These are phyloP conservation scores for Ascochyta fabae DNA, from an alignment of 2,329 filamentous ascomycete species.

Conservation along the genomic window DNA sequence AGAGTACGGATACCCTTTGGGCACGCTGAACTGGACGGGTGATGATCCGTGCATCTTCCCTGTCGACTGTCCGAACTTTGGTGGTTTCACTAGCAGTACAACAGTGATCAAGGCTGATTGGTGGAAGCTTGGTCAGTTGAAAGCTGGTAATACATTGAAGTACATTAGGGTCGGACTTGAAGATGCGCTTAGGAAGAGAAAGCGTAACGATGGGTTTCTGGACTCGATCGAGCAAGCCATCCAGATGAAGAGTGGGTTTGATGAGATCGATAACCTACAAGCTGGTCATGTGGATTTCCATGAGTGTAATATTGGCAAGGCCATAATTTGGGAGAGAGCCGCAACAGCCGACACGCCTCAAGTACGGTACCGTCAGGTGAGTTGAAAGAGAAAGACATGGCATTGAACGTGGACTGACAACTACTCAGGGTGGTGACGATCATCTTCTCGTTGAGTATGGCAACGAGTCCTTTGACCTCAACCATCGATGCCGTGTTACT, in stretches of 20 bases:
- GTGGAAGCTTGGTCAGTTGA: constrained; percentile 68
- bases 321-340: constrained; percentile 39
- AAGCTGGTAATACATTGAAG: constrained; percentile 62
- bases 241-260: constrained; percentile 22
- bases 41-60: constrained; percentile 67
- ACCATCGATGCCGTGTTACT: constrained; percentile 63
- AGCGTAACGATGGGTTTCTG: constrained; percentile 55
- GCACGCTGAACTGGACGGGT: constrained; percentile 66
- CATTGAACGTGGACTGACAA: constrained; percentile 31
- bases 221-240: constrained; percentile 52
- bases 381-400: constrained; percentile 8
- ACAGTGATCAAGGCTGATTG: constrained; percentile 64
- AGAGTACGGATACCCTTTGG: constrained; percentile 63
- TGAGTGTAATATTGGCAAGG: constrained; percentile 34
- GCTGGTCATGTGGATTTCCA: constrained; percentile 38
- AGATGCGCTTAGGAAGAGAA: constrained; percentile 56
- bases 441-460: constrained; percentile 66
- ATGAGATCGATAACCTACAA: constrained; percentile 33
- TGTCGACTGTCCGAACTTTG: constrained; percentile 65
- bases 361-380: constrained; percentile 35
- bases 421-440: constrained; percentile 47
- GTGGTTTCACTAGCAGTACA: constrained; percentile 64
- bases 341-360: constrained; percentile 27
- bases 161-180: constrained; percentile 60
- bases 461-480: constrained; percentile 62